Evolutionary conservation across 2,329 filamentous ascomycete genomes (phyloP).

Genomic region (Penicillium palitans): DNA sequence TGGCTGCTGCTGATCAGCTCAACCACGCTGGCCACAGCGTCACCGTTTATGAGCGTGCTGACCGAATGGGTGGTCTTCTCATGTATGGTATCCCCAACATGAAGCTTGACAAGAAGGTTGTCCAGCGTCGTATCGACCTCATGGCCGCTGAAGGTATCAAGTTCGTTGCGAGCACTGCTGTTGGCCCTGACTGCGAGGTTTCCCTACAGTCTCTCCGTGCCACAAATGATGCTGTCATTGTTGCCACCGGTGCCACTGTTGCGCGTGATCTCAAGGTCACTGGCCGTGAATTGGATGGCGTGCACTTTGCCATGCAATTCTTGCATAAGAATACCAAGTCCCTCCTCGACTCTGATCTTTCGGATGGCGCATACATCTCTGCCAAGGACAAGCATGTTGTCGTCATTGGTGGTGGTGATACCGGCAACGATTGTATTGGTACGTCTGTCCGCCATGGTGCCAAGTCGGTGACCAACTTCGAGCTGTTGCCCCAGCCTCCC

Average conservation of each 20-base stretch:
- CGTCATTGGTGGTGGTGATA: slow-evolving; percentile 96
- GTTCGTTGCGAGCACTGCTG: slow-evolving; percentile 74
- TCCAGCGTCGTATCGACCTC: slow-evolving; percentile 92
- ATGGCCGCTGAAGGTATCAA: slow-evolving; percentile 85
- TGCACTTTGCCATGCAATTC: slow-evolving; percentile 98
- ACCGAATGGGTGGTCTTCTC: slow-evolving; percentile 84
- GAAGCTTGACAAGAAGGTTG: slow-evolving; percentile 98
- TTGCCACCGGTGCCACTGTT: slow-evolving; percentile 90
- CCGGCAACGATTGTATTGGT: slow-evolving; percentile 96
- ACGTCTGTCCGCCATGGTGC: slow-evolving; percentile 94
- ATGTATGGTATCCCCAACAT: slow-evolving; percentile 99
- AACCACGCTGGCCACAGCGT: slow-evolving; percentile 88
- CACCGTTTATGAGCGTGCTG: slow-evolving; percentile 89
- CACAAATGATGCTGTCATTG: slow-evolving; percentile 78
- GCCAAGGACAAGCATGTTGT: slow-evolving; percentile 95
- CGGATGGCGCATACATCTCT: slow-evolving; percentile 83
- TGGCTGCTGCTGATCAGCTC: slow-evolving; percentile 87
- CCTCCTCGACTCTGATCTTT: slow-evolving; percentile 84
- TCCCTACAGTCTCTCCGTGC: slow-evolving; percentile 71
- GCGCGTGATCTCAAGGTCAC: slow-evolving; percentile 90
- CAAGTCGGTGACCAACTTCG: slow-evolving; percentile 95
- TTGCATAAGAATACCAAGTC: slow-evolving; percentile 97
- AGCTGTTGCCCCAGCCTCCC: slow-evolving; percentile 88
- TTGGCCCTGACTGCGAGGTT: slow-evolving; percentile 72
- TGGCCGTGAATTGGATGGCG: slow-evolving; percentile 80